Base-by-base conservation (phyloP, 768 basidiomycete species). In the Fomitopsis serialis region DNA sequence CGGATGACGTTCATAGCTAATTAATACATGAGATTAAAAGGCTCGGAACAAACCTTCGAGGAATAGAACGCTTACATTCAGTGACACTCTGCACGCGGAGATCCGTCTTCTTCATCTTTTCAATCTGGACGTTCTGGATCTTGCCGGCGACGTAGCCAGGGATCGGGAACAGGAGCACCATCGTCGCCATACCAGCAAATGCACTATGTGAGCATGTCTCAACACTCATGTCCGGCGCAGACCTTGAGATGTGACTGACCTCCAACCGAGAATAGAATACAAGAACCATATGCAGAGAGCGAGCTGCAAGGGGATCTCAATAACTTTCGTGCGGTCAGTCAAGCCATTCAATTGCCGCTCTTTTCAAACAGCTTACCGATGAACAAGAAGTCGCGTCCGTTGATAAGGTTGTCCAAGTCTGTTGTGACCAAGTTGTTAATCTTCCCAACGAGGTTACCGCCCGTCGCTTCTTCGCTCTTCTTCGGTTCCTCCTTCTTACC, bases 391-490 rank as follows among this genome's bases (percentile, higher is more conserved):
- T 67, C 62, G 11, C 67, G 63, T n/a, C 62, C 68, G 1, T 62
- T 59, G n/a, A 62, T 45, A 17, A 70, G 46, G 36, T 61, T 64
- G 45, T 56, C 60, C 22, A 53, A n/a, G 25, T 53, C 52, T 5
- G 37, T 81, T 6, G 87, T 82, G 37, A 88, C 79, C 6, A 90
- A 68, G 51, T 88, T 90, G 64, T 85, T 90, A 64, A 91, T 85
- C 63, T 81, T 87, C 10, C 89, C 89, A 42, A 82, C 25, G 19
- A 89, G 68, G 61, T 85, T 85, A 9, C 68, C 44, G 36, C 55
- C 35, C 22, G 35, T 46, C 8, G 19, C 21, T 2, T 22, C 34
- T n/a, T 35, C 21, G 17, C 21, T 22, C 2, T 40, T 40, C 37
- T 40, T 40, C 15, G 7, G 42, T 2, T 45, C 45, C 5, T 46